Conservation (phyloP, 2,329 filamentous ascomycete species). For the Monilinia laxa region DNA sequence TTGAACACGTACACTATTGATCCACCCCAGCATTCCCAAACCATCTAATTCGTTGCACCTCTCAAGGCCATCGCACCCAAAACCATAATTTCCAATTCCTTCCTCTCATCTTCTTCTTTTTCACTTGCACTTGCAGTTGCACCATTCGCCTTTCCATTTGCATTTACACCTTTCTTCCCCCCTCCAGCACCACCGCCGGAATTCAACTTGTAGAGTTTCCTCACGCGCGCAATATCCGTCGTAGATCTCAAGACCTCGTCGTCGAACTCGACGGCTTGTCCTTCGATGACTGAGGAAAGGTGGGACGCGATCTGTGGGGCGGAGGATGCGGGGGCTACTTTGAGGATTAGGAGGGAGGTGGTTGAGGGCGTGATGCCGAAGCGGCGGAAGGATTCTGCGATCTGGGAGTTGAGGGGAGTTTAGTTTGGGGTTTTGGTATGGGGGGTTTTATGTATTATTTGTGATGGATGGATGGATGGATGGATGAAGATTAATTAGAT, state of each 20-base stretch:
- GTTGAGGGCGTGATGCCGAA: conserved; percentile 78
- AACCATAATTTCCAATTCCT: conserved; percentile 66
- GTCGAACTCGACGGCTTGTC: conserved; percentile 56
- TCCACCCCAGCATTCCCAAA: too few species aligned
- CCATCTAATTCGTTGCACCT: conserved; percentile 45
- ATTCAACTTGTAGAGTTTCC: conserved; percentile 85
- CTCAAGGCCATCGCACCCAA: conserved; percentile 77
- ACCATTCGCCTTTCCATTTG: neutral
- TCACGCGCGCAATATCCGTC: conserved; percentile 67
- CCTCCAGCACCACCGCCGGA: conserved; percentile 45
- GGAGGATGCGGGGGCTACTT: conserved; percentile 60
- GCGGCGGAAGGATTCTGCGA: conserved; percentile 84
- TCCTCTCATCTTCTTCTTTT: conserved; percentile 45
- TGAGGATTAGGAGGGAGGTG: conserved; percentile 70
- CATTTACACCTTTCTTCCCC: neutral
- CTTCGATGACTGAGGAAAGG: conserved; percentile 61
- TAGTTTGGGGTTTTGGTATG: too few species aligned
- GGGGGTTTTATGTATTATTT: too few species aligned
- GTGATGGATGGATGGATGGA: too few species aligned
- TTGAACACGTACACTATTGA: too few species aligned
- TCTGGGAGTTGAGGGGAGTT: conserved; percentile 51
- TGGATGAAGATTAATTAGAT: too few species aligned
- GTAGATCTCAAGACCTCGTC: conserved; percentile 60
- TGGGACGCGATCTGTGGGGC: conserved; percentile 57
- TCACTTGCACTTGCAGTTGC: conserved; percentile 26